Evolutionary conservation across 2,329 filamentous ascomycete genomes (phyloP).

Genomic region (Xylariaceae sp.): DNA sequence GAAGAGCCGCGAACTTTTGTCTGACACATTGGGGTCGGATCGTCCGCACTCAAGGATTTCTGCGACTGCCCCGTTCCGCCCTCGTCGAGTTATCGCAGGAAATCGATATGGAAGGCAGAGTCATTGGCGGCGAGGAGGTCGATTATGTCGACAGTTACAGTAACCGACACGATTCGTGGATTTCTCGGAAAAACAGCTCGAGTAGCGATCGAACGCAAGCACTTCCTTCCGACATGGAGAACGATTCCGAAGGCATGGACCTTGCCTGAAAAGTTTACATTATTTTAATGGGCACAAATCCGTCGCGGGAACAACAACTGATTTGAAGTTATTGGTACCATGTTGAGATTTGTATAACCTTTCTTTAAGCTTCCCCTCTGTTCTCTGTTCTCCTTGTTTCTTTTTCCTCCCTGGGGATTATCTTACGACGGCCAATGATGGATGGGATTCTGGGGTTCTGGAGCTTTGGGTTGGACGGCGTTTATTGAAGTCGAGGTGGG

Average conservation of each 20-base stretch:
- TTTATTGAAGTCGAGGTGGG: background rate
- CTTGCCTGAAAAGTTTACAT: conserved; percentile 33
- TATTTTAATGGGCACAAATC: too few relatives aligned
- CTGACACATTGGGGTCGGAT: conserved; percentile 92
- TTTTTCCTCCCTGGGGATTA: background rate
- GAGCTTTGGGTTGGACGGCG: conserved; percentile 7
- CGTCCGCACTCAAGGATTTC: conserved; percentile 82
- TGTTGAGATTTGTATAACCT: background rate
- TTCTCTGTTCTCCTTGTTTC: background rate
- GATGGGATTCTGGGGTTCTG: background rate
- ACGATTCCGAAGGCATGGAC: conserved; percentile 59
- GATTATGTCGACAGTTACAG: conserved; percentile 51
- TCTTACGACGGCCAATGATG: conserved; percentile 5
- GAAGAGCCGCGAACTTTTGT: conserved; percentile 81
- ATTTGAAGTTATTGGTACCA: too few relatives aligned
- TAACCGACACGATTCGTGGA: conserved; percentile 40
- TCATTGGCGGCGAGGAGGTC: conserved; percentile 82
- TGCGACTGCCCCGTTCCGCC: conserved; percentile 69
- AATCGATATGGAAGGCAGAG: conserved; percentile 85
- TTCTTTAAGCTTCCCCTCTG: background rate
- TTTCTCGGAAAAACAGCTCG: conserved; percentile 52
- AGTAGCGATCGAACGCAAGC: conserved; percentile 55
- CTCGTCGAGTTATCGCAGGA: conserved; percentile 91
- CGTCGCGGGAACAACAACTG: too few relatives aligned
- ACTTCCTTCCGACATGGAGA: conserved; percentile 51